Percentiles rank a stretch among this genome's conserved stretches.
Conservation (phyloP, 2,329 filamentous ascomycete species). For the Ceratocystis huliohia region DNA sequence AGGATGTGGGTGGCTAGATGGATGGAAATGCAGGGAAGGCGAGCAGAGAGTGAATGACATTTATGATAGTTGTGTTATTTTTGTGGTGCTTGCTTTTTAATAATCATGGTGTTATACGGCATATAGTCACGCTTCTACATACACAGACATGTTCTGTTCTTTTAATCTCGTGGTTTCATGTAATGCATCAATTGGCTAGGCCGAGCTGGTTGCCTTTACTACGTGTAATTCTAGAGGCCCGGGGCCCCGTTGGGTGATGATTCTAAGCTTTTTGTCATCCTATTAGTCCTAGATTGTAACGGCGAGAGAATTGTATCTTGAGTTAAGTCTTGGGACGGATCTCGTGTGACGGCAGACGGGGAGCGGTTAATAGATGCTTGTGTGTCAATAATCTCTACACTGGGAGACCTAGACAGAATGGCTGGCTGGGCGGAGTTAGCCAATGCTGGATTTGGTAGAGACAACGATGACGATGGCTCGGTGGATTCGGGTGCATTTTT, state of each 20-base stretch:
- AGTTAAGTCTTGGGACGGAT: neutral
- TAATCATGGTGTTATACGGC: neutral
- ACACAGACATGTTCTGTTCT: too few species aligned
- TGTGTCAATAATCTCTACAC: neutral
- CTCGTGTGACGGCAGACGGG: neutral
- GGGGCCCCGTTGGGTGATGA: conserved; percentile 8
- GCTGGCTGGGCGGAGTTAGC: neutral
- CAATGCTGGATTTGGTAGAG: neutral
- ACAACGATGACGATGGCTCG: neutral
- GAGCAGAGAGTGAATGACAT: neutral
- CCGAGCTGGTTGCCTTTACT: neutral
- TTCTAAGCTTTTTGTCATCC: neutral
- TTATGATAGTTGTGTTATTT: neutral
- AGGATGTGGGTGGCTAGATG: too few species aligned
- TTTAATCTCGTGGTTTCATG: neutral
- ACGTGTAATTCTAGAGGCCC: neutral
- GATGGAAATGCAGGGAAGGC: too few species aligned
- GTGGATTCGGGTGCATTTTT: conserved; percentile 20
- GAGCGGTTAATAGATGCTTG: neutral
- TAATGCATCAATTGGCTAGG: neutral
- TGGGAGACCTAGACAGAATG: neutral
- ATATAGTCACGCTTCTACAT: neutral
- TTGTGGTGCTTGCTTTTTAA: neutral
- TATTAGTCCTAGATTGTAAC: neutral
- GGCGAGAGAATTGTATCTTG: neutral